Conservation (phyloP, 495 filamentous ascomycete species). For the Tuber microsphaerosporum region DNA sequence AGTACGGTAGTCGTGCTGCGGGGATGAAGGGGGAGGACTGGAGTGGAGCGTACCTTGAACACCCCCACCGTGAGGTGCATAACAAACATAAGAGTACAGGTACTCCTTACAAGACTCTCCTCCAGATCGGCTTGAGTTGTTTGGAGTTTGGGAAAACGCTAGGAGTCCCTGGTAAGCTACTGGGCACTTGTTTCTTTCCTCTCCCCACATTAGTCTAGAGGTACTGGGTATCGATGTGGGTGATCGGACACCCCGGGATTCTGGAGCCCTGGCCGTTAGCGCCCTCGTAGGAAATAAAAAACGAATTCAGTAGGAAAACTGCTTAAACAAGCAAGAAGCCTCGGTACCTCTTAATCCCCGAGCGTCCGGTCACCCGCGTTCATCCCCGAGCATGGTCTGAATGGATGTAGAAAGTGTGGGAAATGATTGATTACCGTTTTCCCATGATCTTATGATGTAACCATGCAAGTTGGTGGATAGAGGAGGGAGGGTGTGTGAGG, state of each 20-base stretch:
- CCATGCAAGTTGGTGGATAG: not conserved
- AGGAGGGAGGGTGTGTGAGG: not conserved
- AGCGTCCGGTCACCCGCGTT: not conserved
- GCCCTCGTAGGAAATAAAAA: not conserved
- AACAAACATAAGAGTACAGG: not conserved
- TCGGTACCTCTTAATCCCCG: not conserved
- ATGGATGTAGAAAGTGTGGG: not conserved
- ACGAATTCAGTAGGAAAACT: not conserved
- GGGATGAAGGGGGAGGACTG: not conserved
- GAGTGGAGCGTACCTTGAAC: not conserved
- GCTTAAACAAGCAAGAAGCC: not conserved
- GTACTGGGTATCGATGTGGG: not conserved
- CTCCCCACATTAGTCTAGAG: not conserved
- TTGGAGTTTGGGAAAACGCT: not conserved
- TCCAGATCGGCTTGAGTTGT: not conserved
- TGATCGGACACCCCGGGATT: not conserved
- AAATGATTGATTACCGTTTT: slow-evolving; percentile 4
- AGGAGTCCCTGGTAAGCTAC: not conserved
- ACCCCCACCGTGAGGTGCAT: not conserved
- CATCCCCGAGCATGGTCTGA: not conserved
- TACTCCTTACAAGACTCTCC: not conserved
- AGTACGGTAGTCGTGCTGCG: not conserved
- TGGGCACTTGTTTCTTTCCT: not conserved
- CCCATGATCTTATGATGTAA: not conserved
- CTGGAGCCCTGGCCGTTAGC: not conserved